Evolutionary conservation across 305 asterid species (phyloP), one percentile per base, ranked within the genome.

Genomic region (Petunia hybrid): DNA sequence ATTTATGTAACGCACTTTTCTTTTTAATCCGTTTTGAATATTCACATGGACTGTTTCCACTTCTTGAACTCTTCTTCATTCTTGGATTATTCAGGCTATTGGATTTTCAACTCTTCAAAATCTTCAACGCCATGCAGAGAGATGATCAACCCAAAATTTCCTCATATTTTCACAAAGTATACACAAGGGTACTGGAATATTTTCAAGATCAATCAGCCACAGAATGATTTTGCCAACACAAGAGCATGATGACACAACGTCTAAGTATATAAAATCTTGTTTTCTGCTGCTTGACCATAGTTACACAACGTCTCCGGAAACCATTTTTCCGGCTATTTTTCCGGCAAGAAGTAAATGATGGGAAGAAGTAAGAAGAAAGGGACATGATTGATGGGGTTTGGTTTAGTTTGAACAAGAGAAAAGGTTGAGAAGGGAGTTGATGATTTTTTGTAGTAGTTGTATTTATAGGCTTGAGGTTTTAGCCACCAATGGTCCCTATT

Each of bases 241-340:
- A 56, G 31, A 85, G 88, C 88, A 85, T 85, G 41, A 64, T 62
- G 81, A 83, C 84, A 66, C 86, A 85, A 53, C 88, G 86, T 35
- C 83, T 78, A 45, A 85, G 88, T 77, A 85, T 85, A 65, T 85
- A 85, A 64, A 81, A 67, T 74, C 88, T 82, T 36, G 88, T 85
- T 62, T 80, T 85, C 56, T 83, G 81, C 80, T 64, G 82, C 84
- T 85, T 85, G 8, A 81, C 73, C 88, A 85, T 63, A 68, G 14
- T 69, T 74, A 80, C 13, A 39, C 88, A 85, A 66, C 88, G 84
- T 63, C 69, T 82, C 79, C 75, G 73, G 40, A 85, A 73, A n/a
- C 88, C 41, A 14, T 12, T 8, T 57, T 76, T 68, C 45, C 84
- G 65, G 84, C 81, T 42, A 4, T 75, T 16, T 36, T 31, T 69